A percentile compares a stretch with the other conserved stretches of the same genome.
Evolutionary conservation across 2,329 filamentous ascomycete genomes (phyloP).

Genomic region (Beauveria bassiana): DNA sequence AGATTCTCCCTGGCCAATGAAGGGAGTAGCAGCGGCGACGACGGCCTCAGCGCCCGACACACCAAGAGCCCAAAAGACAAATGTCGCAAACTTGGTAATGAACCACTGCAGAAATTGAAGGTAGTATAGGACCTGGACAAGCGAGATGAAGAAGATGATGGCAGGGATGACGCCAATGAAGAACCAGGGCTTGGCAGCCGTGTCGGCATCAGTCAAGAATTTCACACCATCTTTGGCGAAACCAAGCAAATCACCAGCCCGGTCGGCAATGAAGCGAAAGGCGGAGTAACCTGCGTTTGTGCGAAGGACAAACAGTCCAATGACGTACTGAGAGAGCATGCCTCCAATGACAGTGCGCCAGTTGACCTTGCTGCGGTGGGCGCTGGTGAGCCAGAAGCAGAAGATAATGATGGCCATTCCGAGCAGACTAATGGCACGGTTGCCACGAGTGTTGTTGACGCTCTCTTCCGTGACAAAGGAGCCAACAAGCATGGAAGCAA

Average conservation of each 20-base stretch:
- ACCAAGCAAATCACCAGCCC: conserved; percentile 66
- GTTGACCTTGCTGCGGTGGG: conserved; percentile 53
- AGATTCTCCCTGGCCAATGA: conserved; percentile 90
- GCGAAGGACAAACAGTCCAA: conserved; percentile 81
- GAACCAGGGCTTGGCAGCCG: conserved; percentile 54
- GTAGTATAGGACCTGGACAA: conserved; percentile 84
- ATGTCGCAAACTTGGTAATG: conserved; percentile 74
- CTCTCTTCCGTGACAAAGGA: conserved; percentile 66
- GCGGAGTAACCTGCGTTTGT: conserved; percentile 79
- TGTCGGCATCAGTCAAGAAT: conserved; percentile 51
- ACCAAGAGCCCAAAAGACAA: conserved; percentile 85
- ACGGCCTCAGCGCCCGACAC: conserved; percentile 92
- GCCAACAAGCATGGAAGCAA: conserved; percentile 69
- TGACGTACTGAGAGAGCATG: conserved; percentile 80
- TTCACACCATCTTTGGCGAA: conserved; percentile 66
- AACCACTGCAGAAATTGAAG: conserved; percentile 81
- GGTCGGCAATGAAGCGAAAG: conserved; percentile 76
- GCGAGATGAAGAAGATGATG: conserved; percentile 91
- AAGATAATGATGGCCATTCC: conserved; percentile 66
- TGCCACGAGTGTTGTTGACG: conserved; percentile 67
- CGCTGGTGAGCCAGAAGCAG: conserved; percentile 62
- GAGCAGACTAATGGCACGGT: conserved; percentile 74
- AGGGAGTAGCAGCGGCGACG: conserved; percentile 84
- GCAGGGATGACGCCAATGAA: conserved; percentile 73
- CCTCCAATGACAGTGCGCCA: conserved; percentile 83